Evolutionary conservation across 768 basidiomycete species (phyloP).

Genomic region (Fomitopsis pulvina): DNA sequence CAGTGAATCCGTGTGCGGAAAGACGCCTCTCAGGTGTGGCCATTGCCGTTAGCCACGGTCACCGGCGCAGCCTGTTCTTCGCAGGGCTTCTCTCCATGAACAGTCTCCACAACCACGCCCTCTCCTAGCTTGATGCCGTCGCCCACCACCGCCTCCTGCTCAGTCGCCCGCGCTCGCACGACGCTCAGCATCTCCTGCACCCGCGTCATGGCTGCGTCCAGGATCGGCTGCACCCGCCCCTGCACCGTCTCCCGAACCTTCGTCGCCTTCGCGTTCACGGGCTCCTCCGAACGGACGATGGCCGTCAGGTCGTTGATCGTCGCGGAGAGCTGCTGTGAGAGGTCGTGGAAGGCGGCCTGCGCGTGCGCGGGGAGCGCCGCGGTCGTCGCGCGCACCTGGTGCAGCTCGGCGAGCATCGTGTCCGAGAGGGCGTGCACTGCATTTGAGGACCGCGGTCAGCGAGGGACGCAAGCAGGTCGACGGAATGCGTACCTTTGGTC

Average conservation of each 20-base stretch:
- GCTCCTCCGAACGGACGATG: conserved; percentile 50
- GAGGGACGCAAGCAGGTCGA: conserved; percentile 46
- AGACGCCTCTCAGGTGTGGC: not conserved
- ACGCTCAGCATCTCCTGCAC: conserved; percentile 24
- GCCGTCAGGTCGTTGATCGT: conserved; percentile 46
- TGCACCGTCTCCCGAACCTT: conserved; percentile 53
- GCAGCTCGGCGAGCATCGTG: conserved; percentile 59
- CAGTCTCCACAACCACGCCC: not conserved
- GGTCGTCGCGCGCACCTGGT: conserved; percentile 44
- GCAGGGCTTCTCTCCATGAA: not conserved
- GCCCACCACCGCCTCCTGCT: not conserved
- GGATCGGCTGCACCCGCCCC: conserved; percentile 52
- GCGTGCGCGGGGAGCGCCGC: conserved; percentile 43
- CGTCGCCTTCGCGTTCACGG: conserved; percentile 55
- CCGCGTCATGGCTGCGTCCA: conserved; percentile 35
- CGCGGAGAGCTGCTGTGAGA: conserved; percentile 47
- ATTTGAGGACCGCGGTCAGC: conserved; percentile 30
- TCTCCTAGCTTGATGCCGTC: not conserved
- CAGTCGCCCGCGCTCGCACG: conserved; percentile 5
- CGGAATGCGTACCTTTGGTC: conserved; percentile 28
- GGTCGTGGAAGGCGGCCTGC: conserved; percentile 53
- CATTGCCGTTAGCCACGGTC: not conserved
- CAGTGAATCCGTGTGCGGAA: not conserved
- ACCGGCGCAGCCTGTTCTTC: not conserved
- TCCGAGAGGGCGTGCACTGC: conserved; percentile 52